Conservation (phyloP, 2,329 filamentous ascomycete genomes). For the Diaporthe vexans region DNA sequence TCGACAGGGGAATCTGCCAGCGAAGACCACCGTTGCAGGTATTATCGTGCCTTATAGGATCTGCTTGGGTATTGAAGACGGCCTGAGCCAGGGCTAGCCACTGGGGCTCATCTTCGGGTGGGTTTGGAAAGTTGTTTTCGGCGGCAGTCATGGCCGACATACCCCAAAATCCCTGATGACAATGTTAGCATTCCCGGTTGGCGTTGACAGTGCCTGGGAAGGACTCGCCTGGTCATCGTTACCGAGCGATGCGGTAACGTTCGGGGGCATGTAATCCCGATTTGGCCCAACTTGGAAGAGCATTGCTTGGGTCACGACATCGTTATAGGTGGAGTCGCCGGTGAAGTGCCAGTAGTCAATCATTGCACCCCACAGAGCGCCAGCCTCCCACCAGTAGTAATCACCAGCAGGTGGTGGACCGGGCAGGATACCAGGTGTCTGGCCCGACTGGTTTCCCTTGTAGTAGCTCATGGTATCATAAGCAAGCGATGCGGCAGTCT, state of each 20-base stretch:
- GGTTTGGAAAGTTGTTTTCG: constrained; percentile 76
- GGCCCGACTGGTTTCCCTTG: constrained; percentile 59
- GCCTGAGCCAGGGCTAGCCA: constrained; percentile 83
- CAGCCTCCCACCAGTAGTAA: constrained; percentile 84
- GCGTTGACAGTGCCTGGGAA: background rate
- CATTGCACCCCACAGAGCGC: constrained; percentile 76
- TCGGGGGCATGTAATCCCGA: constrained; percentile 83
- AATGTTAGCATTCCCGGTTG: background rate
- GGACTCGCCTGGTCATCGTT: constrained; percentile 77
- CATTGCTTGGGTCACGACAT: constrained; percentile 68
- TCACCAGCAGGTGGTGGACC: constrained; percentile 67
- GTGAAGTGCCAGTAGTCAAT: constrained; percentile 80
- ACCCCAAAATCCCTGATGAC: constrained; percentile 75
- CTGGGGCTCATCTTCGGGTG: constrained; percentile 68
- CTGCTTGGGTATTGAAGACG: constrained; percentile 84
- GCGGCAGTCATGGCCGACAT: constrained; percentile 79
- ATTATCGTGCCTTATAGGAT: constrained; percentile 75
- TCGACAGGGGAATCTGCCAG: constrained; percentile 89
- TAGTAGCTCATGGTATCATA: constrained; percentile 66
- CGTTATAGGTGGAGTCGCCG: constrained; percentile 74
- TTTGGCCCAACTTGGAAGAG: constrained; percentile 79
- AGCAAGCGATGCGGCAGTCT: constrained; percentile 62
- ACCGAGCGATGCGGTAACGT: constrained; percentile 77
- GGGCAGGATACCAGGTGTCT: constrained; percentile 69
- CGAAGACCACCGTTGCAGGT: constrained; percentile 82